A percentile compares a stretch with the other conserved stretches of the same genome.
phyloP scores from a whole-genome alignment of 2,329 filamentous ascomycete species.

The Myriangium duriaei region DNA sequence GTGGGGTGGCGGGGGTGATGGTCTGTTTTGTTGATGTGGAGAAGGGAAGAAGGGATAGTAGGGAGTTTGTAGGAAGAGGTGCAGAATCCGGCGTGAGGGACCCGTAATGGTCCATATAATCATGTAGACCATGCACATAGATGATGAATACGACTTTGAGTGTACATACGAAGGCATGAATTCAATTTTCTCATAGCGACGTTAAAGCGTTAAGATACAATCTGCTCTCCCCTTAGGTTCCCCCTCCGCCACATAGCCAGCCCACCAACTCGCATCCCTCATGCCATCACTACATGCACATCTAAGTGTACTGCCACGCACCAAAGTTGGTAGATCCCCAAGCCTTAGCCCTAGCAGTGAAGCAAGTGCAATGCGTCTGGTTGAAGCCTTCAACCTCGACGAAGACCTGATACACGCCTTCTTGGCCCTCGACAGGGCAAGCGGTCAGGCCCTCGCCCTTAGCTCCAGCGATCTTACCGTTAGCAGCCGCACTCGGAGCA shows the following conservation, averaged over 20 bases:
- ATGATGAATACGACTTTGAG: too few species aligned
- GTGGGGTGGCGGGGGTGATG: conserved; percentile 1
- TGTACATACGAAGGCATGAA: too few species aligned
- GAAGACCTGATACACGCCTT: conserved; percentile 12
- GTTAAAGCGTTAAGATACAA: not conserved
- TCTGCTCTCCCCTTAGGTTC: not conserved
- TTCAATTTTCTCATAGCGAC: not conserved
- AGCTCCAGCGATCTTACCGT: conserved; percentile 14
- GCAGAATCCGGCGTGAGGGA: not conserved
- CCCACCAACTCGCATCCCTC: too few species aligned
- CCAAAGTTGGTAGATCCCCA: conserved; percentile 8
- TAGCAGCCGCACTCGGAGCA: conserved; percentile 11
- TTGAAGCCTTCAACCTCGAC: conserved; percentile 9
- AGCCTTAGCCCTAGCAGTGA: conserved; percentile 9
- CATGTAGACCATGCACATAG: too few species aligned
- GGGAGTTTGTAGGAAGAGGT: conserved; percentile 2
- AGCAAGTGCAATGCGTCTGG: conserved; percentile 9
- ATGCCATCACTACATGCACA: too few species aligned
- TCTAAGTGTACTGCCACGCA: conserved; percentile 15
- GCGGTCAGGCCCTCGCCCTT: conserved; percentile 13
- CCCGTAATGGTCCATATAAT: too few species aligned
- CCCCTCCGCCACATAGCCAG: too few species aligned
- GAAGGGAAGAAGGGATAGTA: conserved; percentile 8
- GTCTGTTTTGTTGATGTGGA: conserved; percentile 9
- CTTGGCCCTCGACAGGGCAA: conserved; percentile 12